Evolutionary conservation across 1,284 basidiomycete genomes (phyloP).

Genomic region (Butyriboletus appendiculatus): DNA sequence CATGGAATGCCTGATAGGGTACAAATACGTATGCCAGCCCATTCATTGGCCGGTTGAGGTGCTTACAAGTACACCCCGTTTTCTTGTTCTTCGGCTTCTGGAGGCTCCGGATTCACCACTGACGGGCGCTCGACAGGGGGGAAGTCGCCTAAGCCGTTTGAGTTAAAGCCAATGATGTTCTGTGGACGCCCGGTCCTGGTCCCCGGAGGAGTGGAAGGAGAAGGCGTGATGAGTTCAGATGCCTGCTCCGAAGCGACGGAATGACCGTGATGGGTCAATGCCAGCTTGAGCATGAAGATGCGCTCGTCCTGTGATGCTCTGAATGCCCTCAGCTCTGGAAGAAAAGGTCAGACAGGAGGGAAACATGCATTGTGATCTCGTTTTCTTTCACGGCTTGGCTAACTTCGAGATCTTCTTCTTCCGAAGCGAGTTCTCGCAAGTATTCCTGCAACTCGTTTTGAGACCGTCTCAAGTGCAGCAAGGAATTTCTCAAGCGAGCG

Average conservation of each 20-base stretch:
- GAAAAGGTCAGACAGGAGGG: background rate
- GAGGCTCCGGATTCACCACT: background rate
- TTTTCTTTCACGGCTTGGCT: constrained; percentile 54
- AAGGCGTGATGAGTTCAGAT: constrained; percentile 1
- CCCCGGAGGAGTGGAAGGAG: background rate
- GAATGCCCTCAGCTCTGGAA: constrained; percentile 18
- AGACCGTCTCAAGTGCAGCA: constrained; percentile 62
- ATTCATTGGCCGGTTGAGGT: background rate
- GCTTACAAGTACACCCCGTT: constrained; percentile 32
- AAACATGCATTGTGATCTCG: constrained; percentile 46
- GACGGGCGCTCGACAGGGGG: background rate
- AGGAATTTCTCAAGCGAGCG: constrained; percentile 69
- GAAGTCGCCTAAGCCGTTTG: constrained; percentile 15
- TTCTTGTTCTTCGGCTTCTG: constrained; percentile 5
- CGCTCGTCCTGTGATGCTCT: constrained; percentile 76
- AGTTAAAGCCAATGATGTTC: constrained; percentile 3
- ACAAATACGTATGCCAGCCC: background rate
- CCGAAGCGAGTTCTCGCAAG: constrained; percentile 36
- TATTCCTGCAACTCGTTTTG: constrained; percentile 59
- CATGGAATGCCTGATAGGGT: background rate
- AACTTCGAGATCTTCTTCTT: constrained; percentile 44
- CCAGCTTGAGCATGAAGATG: constrained; percentile 63
- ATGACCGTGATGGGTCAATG: constrained; percentile 63
- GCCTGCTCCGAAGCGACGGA: constrained; percentile 27
- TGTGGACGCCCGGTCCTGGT: constrained; percentile 4